Base-by-base conservation (phyloP, 805 yeast species). In the Myxozyma sirexii region DNA sequence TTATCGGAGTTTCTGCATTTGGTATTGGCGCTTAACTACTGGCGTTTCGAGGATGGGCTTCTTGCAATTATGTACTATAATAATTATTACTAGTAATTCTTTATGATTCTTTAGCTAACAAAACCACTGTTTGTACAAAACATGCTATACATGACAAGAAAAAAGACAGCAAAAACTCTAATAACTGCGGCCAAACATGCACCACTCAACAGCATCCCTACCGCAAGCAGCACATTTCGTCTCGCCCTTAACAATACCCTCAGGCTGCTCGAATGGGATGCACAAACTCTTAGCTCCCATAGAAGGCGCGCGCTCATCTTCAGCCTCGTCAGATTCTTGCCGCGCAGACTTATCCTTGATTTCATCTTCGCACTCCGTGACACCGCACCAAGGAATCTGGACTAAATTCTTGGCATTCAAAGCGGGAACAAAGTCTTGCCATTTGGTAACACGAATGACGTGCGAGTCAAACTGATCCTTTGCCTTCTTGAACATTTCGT, bases 241-340 rank as follows among this genome's bases (percentile, higher is more conserved):
- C 53, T 63, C 68, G 68, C 87, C 93, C 67, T 75, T 78, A 74
- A 83, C 83, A 75, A 93, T 82, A 13, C 69, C 70, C 70, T 78
- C 83, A 19, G 64, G 65, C 80, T 93, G 98, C 41, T 89, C 88
- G 72, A 85, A 86, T 67, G 99, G 99, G 75, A 92, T 92, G 83
- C 99, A 94, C 76, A 94, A 82, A 21, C 97, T 88, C 81, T 94
- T 94, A 67, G 99, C 99, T 73, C 99, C 99, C 99, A 94, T 94
- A 54, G 96, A 85, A 73, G 99, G 99, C 24, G 99, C 90, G 75
- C 89, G 88, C 72, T 94, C 98, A 73, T 94, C 99, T 74, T 88
- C 97, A 68, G 84, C 90, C 29, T 78, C 85, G 67, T 90, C 88
- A 69, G 84, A 86, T 72, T 86, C 84, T 76, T 81, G 85, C 44